phyloP scores from a whole-genome alignment of 768 basidiomycete species.

The Piloderma croceum region DNA sequence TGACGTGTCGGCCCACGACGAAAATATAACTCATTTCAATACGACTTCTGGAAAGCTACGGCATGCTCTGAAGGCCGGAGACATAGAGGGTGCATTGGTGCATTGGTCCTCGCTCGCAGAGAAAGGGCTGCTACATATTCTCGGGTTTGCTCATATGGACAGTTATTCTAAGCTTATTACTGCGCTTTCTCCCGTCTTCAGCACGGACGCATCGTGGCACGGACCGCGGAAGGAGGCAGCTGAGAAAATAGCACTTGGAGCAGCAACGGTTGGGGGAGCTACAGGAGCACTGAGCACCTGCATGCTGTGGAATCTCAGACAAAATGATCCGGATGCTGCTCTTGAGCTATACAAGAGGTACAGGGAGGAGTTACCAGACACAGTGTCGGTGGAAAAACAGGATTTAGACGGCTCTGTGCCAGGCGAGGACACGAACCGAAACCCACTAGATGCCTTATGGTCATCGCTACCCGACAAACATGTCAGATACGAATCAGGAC shows the following conservation, averaged over 20 bases:
- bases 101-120: constrained; percentile 42
- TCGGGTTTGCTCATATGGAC: constrained; percentile 39
- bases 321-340: constrained; percentile 35
- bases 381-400: constrained; percentile 17
- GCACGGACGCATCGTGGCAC: constrained; percentile 17
- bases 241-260: constrained; percentile 45
- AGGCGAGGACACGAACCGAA: constrained; percentile 4
- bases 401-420: constrained; percentile 4
- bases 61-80: constrained; percentile 30
- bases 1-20: constrained; percentile 17
- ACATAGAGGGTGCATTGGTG: constrained; percentile 24
- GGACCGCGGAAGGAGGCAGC: constrained; percentile 25
- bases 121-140: constrained; percentile 38
- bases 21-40: constrained; percentile 32
- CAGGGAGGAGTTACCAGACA: constrained; percentile 19
- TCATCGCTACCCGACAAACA: no score
- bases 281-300: constrained; percentile 46
- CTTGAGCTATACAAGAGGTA: constrained; percentile 42
- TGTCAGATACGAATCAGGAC: constrained; percentile 29
- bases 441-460: no score
- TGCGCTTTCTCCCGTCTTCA: constrained; percentile 19
- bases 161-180: constrained; percentile 34
- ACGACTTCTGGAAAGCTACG: no score
- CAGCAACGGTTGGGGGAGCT: constrained; percentile 39
- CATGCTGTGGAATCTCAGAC: constrained; percentile 42